Evolutionary conservation across 306 rosid species (phyloP), one percentile per base, ranked within the genome.

Genomic region (Delonix regia): DNA sequence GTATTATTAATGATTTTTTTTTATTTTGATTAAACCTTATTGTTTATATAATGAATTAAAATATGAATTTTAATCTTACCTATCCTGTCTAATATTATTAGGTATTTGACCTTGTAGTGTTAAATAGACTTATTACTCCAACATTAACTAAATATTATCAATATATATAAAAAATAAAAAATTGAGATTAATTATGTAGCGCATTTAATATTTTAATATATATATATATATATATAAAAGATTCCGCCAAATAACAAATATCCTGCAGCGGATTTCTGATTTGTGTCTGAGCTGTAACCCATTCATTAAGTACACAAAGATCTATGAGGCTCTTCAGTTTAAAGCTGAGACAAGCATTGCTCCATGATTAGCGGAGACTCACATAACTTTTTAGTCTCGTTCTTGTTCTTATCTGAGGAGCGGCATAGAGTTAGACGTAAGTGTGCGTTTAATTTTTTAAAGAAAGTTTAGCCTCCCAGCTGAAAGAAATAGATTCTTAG

Each of bases 361-460:
- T 83, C 93, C 97, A 81, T 80, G 80, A 90, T 90, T 81, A 82
- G 80, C 93, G 95, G 93, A 81, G 75, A 52, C 25, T 69, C 44
- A 51, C 49, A 79, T 74, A 55, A 75, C 49, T 45, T 34, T 57
- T 53, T 6, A 51, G 33, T 21, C 55, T 76, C 16, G 0, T 52
- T 71, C 33, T n/a, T 67, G 28, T 16, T 42, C 79, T 19, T 28
- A 12, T 48, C n/a, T 69, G 53, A 71, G 67, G 48, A 44, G 76
- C 76, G 38, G 65, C 86, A 72, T 83, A 64, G 80, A 25, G 80
- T 47, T 83, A 72, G 56, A 73, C 80, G 80, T 59, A 48, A 30
- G 81, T 82, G 57, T 38, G 47, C 42, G 51, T 55, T 78, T 63
- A 14, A 56, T 74, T 24, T 39, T 13, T 74, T 9, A 13, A 39